Percentiles rank a stretch among this genome's conserved stretches.
phyloP scores from a whole-genome alignment of 176 grass and related monocot species.

The Elymus sibiricus region DNA sequence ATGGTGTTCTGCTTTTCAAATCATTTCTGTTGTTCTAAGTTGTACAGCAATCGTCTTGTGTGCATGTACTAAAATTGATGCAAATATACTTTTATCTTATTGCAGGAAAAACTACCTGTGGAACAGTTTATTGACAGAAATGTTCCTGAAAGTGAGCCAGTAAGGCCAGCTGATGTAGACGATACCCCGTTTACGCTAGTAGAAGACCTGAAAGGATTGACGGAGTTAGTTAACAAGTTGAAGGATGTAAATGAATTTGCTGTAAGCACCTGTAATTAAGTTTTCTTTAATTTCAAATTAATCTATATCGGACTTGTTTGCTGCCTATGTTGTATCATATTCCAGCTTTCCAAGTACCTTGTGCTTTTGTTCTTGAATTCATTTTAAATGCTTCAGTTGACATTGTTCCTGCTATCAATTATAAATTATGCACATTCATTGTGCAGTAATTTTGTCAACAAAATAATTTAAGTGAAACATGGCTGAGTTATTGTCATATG shows the following conservation, averaged over 20 bases:
- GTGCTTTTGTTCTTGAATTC: not conserved
- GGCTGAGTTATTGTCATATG: not conserved
- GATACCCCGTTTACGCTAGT: conserved; percentile 84
- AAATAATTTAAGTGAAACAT: not conserved
- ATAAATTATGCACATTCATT: not conserved
- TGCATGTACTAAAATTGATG: not conserved
- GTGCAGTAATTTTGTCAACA: not conserved
- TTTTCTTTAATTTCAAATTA: conserved; percentile 4
- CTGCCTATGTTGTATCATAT: not conserved
- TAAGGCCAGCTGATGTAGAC: conserved; percentile 68
- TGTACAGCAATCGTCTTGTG: conserved; percentile 1
- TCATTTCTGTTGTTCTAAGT: not conserved
- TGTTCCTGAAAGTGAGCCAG: conserved; percentile 56
- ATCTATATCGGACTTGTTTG: conserved; percentile 7
- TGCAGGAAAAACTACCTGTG: conserved; percentile 65
- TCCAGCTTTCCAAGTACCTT: not conserved
- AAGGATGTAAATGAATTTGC: conserved; percentile 80
- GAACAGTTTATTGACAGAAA: conserved; percentile 76
- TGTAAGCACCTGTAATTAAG: conserved; percentile 53
- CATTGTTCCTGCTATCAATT: not conserved
- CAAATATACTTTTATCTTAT: conserved; percentile 10
- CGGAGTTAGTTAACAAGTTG: conserved; percentile 74
- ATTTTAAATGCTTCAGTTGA: not conserved
- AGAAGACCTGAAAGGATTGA: conserved; percentile 62
- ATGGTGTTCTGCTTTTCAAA: not conserved